A percentile compares a stretch with the other conserved stretches of the same genome.
phyloP scores from a whole-genome alignment of 805 yeast species.

The Candida hungchunana region DNA sequence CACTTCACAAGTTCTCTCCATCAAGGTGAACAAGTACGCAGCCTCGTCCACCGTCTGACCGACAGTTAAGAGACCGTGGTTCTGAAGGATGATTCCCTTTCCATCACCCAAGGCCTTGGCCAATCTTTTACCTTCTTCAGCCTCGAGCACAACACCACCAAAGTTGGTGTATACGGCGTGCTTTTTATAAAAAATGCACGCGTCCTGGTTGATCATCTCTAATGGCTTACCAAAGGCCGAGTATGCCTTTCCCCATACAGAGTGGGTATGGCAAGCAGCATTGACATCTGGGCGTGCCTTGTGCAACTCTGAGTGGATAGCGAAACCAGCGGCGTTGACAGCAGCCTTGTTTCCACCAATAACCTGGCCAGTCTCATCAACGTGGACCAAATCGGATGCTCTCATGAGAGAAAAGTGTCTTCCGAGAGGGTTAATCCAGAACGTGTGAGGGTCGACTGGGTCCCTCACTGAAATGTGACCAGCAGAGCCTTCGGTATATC shows the following conservation, averaged over 20 bases:
- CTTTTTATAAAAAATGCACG: constrained; percentile 57
- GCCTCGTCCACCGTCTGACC: constrained; percentile 74
- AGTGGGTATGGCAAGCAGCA: constrained; percentile 72
- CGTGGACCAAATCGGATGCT: constrained; percentile 60
- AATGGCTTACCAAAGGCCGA: constrained; percentile 61
- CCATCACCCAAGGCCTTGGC: constrained; percentile 56
- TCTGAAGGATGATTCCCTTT: constrained; percentile 57
- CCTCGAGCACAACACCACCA: constrained; percentile 76
- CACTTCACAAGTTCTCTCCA: constrained; percentile 64
- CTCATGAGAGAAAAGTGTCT: constrained; percentile 61
- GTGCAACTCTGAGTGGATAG: constrained; percentile 65
- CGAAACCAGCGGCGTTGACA: constrained; percentile 67
- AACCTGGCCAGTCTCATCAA: constrained; percentile 58
- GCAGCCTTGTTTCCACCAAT: constrained; percentile 52
- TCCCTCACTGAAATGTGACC: constrained; percentile 87
- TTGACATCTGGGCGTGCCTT: constrained; percentile 64
- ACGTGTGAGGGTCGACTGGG: constrained; percentile 73
- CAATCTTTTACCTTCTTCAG: constrained; percentile 56
- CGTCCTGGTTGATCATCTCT: constrained; percentile 81
- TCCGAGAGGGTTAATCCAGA: constrained; percentile 90
- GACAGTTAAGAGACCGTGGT: constrained; percentile 70
- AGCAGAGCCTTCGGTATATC: constrained; percentile 72
- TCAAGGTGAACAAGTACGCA: constrained; percentile 55
- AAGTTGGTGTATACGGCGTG: constrained; percentile 65
- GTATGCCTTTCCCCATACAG: constrained; percentile 60